Base-by-base conservation (phyloP, 2,329 filamentous ascomycete genomes). In the Aspergillus ibericus region DNA sequence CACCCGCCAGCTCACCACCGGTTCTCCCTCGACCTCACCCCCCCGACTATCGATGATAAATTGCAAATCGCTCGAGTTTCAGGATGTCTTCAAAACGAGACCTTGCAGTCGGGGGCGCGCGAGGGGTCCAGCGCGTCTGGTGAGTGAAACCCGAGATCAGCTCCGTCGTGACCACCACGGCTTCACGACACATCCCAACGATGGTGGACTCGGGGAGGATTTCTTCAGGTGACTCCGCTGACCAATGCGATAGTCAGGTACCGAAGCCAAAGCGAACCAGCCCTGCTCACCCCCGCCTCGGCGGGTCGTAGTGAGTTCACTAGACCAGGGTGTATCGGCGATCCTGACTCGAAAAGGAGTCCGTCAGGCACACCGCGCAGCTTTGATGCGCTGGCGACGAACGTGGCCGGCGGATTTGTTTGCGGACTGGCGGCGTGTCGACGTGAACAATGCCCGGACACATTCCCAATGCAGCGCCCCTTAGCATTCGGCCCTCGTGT, bases 401-500 rank as follows among this genome's bases (percentile, higher is more conserved):
- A 29, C 36, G 51, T 42, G 51, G 50, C 50, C 22, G 22, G 22
- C 16, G 32, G 49, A 27, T 27, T 51, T 51, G 16, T 15, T 38
- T 38, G 20, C n/a, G 29, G 49, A 25, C 49, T 36, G 49, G 34
- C 49, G 49, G 32, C 49, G 36, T 53, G 50, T 53, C 50, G 35
- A 42, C 35, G 50, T 53, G 50, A 53, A 20, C 27, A 53, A 53
- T 53, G 50, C 15, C 34, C 35, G 27, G 38, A 22, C n/a, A 38
- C 55, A 57, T 56, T 56, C 22, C 34, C 29, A 13, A 32, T 40
- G 42, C 38, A 35, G 58, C 53, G 51, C 58, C 60, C 62, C 59
- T 63, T 63, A 58, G 57, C 55, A 64, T 48, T 50, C 48, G 32
- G 35, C 32, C 27, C 42, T 51, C 38, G 52, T 55, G 34, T 3